A percentile compares a stretch with the other conserved stretches of the same genome.
phyloP scores from a whole-genome alignment of 2,329 filamentous ascomycete genomes.

The Acrodontium crateriforme region DNA sequence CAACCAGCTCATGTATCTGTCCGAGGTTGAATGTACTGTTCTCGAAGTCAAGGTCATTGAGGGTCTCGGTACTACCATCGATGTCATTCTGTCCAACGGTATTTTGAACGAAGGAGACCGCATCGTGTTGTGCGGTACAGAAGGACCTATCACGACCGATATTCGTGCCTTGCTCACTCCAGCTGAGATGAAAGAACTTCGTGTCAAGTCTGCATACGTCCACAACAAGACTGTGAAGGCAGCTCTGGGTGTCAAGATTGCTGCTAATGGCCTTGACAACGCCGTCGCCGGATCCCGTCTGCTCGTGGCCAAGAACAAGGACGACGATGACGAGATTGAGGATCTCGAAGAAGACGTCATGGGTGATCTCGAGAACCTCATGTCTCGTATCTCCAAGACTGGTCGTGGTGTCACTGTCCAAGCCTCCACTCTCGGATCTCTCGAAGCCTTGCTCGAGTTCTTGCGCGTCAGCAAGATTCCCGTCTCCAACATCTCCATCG shows the following conservation, averaged over 20 bases:
- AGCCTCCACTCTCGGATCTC: conserved; percentile 89
- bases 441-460: conserved; percentile 94
- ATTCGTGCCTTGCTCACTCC: conserved; percentile 90
- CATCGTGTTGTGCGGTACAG: conserved; percentile 90
- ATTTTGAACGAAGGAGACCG: conserved; percentile 86
- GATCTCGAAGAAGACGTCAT: conserved; percentile 95
- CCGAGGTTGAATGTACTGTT: conserved; percentile 93
- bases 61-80: conserved; percentile 96
- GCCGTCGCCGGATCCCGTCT: conserved; percentile 93
- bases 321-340: conserved; percentile 62
- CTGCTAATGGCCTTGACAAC: conserved; percentile 84
- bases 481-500: conserved; percentile 92
- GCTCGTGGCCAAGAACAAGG: conserved; percentile 83
- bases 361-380: conserved; percentile 79
- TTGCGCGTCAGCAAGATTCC: conserved; percentile 92
- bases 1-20: conserved; percentile 92
- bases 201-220: conserved; percentile 90
- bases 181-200: conserved; percentile 81
- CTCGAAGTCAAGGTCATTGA: conserved; percentile 99
- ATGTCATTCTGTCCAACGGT: conserved; percentile 93
- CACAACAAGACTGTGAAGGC: conserved; percentile 99
- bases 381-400: conserved; percentile 81
- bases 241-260: conserved; percentile 96
- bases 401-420: conserved; percentile 94
- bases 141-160: conserved; percentile 88